Percentiles rank a stretch among this genome's conserved stretches.
Conservation (phyloP, 148 eudicot genomes). For the Hydrangea macrophylla region DNA sequence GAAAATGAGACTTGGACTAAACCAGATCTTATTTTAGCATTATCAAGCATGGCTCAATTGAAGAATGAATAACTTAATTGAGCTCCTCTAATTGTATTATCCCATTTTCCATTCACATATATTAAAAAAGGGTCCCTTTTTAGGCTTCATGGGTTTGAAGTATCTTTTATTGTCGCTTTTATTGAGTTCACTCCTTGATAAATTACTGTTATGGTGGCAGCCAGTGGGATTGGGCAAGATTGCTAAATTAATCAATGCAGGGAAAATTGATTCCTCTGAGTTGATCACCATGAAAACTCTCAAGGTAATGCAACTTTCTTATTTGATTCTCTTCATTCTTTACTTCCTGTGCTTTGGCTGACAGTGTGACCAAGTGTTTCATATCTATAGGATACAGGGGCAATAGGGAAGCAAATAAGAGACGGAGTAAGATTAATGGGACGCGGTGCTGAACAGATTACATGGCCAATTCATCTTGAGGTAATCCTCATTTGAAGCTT, state of each 20-base stretch:
- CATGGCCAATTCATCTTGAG: conserved; percentile 89
- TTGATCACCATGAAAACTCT: conserved; percentile 83
- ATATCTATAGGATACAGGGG: conserved; percentile 60
- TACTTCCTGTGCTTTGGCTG: neutral
- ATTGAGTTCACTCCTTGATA: neutral
- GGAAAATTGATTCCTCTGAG: conserved; percentile 79
- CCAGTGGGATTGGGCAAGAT: conserved; percentile 83
- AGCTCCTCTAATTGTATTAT: too few species aligned
- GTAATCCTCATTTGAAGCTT: conserved; percentile 21
- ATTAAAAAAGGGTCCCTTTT: too few species aligned
- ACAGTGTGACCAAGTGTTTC: conserved; percentile 6
- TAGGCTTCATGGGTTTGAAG: too few species aligned
- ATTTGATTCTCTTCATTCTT: neutral
- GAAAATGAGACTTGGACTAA: too few species aligned
- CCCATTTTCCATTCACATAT: too few species aligned
- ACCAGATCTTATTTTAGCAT: too few species aligned
- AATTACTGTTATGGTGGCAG: conserved; percentile 30
- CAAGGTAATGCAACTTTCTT: conserved; percentile 35
- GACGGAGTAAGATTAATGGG: conserved; percentile 87
- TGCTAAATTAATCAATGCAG: conserved; percentile 69
- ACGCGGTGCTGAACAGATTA: conserved; percentile 62
- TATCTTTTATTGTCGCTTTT: neutral
- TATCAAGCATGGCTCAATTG: too few species aligned
- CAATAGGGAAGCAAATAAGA: conserved; percentile 69
- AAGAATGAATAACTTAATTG: too few species aligned